Conservation (phyloP, 2,329 filamentous ascomycete genomes). For the Pseudocercospora fuligena region DNA sequence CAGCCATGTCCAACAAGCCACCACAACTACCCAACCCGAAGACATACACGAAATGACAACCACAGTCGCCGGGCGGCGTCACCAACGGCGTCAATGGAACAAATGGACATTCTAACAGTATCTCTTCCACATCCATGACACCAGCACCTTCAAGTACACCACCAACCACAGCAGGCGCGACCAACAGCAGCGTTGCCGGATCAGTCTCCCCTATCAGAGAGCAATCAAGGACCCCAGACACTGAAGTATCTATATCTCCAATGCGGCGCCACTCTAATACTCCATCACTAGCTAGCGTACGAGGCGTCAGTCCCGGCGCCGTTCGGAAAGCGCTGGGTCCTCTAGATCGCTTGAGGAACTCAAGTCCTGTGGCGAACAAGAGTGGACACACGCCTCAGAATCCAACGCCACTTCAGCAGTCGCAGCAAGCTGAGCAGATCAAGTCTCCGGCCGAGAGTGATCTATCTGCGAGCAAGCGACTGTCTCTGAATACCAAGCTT, state of each 20-base stretch:
- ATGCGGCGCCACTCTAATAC: conserved; percentile 12
- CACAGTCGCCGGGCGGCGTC: conserved; percentile 36
- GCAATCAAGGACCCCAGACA: conserved; percentile 21
- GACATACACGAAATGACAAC: conserved; percentile 30
- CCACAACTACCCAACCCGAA: conserved; percentile 23
- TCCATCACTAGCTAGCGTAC: conserved; percentile 13
- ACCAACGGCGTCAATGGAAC: conserved; percentile 24
- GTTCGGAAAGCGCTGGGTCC: conserved; percentile 1
- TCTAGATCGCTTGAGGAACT: conserved; percentile 6
- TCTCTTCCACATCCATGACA: conserved; percentile 17
- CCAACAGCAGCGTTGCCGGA: conserved; percentile 15
- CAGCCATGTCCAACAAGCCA: conserved; percentile 18
- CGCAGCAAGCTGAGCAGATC: conserved; percentile 9
- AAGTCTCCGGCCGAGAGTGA: background rate
- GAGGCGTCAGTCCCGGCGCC: conserved; percentile 16
- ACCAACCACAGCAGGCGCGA: conserved; percentile 24
- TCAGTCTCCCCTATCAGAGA: conserved; percentile 21
- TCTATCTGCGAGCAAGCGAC: background rate
- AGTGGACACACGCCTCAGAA: background rate
- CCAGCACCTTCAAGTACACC: conserved; percentile 31
- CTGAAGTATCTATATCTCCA: conserved; percentile 21
- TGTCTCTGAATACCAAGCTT: conserved; percentile 14
- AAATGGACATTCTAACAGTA: conserved; percentile 17
- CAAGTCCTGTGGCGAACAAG: conserved; percentile 4
- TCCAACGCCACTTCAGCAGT: conserved; percentile 4